Evolutionary conservation across 192 early-diverging fungal species (phyloP), one percentile per base, ranked within the genome.

Genomic region (Rhizoclosmatium sp.): DNA sequence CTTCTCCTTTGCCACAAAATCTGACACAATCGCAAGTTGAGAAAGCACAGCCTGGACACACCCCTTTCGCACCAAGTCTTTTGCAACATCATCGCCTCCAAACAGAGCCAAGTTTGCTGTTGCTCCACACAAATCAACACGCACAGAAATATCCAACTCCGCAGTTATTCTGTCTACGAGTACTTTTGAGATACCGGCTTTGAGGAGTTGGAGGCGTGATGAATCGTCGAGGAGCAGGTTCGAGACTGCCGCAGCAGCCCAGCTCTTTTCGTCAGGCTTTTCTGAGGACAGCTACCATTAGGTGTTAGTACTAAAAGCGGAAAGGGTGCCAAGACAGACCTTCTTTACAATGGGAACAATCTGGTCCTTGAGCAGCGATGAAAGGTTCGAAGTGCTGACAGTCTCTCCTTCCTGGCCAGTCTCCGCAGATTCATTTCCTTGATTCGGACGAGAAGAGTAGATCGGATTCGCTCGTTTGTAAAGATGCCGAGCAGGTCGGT

Each of bases 181-280:
- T 3, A 83, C 84, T 21, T 81, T 82, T 39, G 94, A 80, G 42
- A 96, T 76, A 80, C 90, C 88, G 68, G 91, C 92, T 61, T 90
- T 86, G n/a, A 97, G 86, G 65, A 98, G 86, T 66, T 94, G 77
- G 65, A 92, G 89, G 19, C 93, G 91, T 4, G 90, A 92, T n/a
- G 82, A 80, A 12, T 75, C 83, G 65, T 93, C 89, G 76, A 91
- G 86, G 79, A 94, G 84, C 46, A 98, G 83, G 82, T 96, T 93
- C 49, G 93, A 94, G 19, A 94, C 88, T 71, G 94, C 93, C 44
- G 95, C 93, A 16, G 94, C 93, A 1, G 96, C 94, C 95, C 95
- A 98, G 4, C 92, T 91, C 4, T 95, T 85, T 49, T 98, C 96
- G 71, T 89, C 91, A 42, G 89, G 81, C 69, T 93, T 89, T 47